Conservation (phyloP, 306 rosid species). For the Cercis canadensis region DNA sequence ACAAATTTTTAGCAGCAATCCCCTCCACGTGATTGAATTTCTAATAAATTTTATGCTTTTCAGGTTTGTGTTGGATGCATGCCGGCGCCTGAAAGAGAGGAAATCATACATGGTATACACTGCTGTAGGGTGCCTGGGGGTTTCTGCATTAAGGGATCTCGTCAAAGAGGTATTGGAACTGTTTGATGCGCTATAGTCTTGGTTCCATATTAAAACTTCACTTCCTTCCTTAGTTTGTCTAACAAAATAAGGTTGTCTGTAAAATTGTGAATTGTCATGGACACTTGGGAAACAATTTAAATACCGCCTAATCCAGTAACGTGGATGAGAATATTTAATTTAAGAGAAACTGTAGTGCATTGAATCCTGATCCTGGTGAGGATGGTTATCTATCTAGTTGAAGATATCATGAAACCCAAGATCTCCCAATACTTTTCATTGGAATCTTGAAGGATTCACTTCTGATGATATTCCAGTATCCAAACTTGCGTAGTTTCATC, state of each 20-base stretch:
- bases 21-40: constrained; percentile 18
- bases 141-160: constrained; percentile 73
- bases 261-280: constrained; percentile 21
- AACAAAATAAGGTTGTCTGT: constrained; percentile 1
- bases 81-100: constrained; percentile 75
- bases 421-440: neutral
- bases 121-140: constrained; percentile 88
- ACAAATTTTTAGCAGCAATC: constrained; percentile 1
- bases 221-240: constrained; percentile 14
- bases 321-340: constrained; percentile 13
- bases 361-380: neutral
- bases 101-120: constrained; percentile 88
- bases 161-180: constrained; percentile 73
- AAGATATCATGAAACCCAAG: constrained; percentile 1
- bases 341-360: neutral
- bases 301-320: neutral
- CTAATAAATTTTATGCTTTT: constrained; percentile 28
- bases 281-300: constrained; percentile 15
- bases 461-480: constrained; percentile 21
- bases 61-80: constrained; percentile 81
- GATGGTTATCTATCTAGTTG: neutral
- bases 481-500: neutral
- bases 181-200: constrained; percentile 9
- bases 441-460: neutral
- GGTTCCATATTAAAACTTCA: constrained; percentile 22